A percentile compares a stretch with the other conserved stretches of the same genome.
These are phyloP conservation scores for Ottelia alismoides DNA, from an alignment of 106 monocot species.

Conservation along the genomic window DNA sequence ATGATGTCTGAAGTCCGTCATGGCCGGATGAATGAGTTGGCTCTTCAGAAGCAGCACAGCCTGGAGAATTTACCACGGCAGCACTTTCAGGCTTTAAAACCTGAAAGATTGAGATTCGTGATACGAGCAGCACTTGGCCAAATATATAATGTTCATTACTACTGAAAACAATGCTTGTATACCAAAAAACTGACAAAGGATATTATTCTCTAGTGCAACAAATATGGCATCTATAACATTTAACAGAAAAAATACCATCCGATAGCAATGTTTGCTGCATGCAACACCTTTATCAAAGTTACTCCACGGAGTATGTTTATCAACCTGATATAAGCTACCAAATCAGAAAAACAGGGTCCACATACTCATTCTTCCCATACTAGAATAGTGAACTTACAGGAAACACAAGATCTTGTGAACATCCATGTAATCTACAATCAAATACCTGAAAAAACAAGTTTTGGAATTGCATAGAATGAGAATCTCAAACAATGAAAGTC, in stretches of 20 bases:
- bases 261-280: slow-evolving; percentile 62
- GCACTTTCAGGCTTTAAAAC: slow-evolving; percentile 37
- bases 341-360: too few relatives aligned
- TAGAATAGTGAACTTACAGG: slow-evolving; percentile 87
- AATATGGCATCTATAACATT: too few relatives aligned
- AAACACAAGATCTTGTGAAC: slow-evolving; percentile 96
- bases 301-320: slow-evolving; percentile 72
- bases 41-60: slow-evolving; percentile 21
- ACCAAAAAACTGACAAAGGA: too few relatives aligned
- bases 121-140: too few relatives aligned
- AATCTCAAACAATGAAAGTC: too few relatives aligned
- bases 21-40: slow-evolving; percentile 34
- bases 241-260: slow-evolving; percentile 60
- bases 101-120: too few relatives aligned
- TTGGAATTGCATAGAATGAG: too few relatives aligned
- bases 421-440: slow-evolving; percentile 97
- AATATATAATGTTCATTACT: too few relatives aligned
- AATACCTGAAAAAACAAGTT: slow-evolving; percentile 78
- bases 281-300: slow-evolving; percentile 56
- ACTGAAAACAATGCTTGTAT: not conserved
- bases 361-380: too few relatives aligned
- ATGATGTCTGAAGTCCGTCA: slow-evolving; percentile 15
- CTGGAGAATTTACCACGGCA: slow-evolving; percentile 24
- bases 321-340: too few relatives aligned
- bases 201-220: too few relatives aligned